These are phyloP conservation scores for Micractinium conductrix DNA, from an alignment of 139 green algal species.

Conservation along the genomic window DNA sequence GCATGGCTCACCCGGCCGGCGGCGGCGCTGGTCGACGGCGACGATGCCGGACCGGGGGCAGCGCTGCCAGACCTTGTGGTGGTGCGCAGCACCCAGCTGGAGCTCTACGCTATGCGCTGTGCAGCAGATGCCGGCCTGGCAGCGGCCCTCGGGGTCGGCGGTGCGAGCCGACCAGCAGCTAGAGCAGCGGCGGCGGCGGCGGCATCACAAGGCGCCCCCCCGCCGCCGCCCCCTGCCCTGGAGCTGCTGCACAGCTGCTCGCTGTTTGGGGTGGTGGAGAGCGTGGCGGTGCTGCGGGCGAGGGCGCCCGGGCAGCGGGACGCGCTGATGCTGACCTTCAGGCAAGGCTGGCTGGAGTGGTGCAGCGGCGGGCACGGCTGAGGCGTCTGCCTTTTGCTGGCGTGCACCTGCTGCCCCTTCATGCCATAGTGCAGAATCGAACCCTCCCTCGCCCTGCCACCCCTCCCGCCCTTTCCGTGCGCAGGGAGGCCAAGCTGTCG, in stretches of 20 bases:
- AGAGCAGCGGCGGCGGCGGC: not conserved
- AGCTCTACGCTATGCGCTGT: constrained; percentile 69
- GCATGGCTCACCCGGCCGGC: constrained; percentile 70
- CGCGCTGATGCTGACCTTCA: constrained; percentile 71
- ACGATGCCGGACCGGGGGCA: not conserved
- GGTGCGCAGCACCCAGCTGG: constrained; percentile 66
- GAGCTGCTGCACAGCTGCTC: constrained; percentile 55
- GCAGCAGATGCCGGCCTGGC: too few species aligned
- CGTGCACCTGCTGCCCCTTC: not conserved
- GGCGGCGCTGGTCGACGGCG: not conserved
- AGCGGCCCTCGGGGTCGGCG: not conserved
- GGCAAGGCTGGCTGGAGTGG: constrained; percentile 30
- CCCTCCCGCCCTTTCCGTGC: not conserved
- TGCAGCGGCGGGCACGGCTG: not conserved
- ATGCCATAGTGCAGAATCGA: not conserved
- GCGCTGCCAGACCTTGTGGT: constrained; percentile 79
- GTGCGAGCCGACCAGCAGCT: too few species aligned
- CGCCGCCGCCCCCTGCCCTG: constrained; percentile 39
- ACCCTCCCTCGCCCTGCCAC: not conserved
- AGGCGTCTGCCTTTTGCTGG: too few species aligned
- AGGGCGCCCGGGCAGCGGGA: constrained; percentile 58
- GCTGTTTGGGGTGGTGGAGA: constrained; percentile 76
- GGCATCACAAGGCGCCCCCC: not conserved
- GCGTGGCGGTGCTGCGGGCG: constrained; percentile 69
- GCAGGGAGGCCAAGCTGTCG: constrained; percentile 89